Percentiles rank a stretch among this genome's conserved stretches.
Conservation (phyloP, 1,284 basidiomycete species). For the Chalciporus sp. region DNA sequence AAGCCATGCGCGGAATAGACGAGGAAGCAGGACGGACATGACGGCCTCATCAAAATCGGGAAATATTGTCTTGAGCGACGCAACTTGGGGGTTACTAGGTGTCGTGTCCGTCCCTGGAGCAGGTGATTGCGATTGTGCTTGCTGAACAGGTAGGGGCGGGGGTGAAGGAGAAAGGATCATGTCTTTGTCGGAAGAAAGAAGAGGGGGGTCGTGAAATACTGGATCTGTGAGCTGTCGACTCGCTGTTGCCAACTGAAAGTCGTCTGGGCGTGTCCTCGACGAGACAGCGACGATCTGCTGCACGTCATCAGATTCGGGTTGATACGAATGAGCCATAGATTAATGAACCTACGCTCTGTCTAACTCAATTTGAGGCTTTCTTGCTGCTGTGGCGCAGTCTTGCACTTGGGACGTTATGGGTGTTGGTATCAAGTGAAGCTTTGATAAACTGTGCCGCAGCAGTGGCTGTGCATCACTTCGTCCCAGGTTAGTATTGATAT, state of each 20-base stretch:
- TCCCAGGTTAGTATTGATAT: no score
- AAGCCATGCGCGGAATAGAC: slow-evolving; percentile 4
- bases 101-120: not conserved
- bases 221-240: not conserved
- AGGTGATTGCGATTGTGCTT: not conserved
- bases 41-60: slow-evolving; percentile 75
- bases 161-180: slow-evolving; percentile 26
- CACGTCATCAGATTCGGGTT: not conserved
- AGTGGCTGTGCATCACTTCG: no score
- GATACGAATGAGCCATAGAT: slow-evolving; percentile 1
- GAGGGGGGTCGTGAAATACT: not conserved
- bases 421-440: no score
- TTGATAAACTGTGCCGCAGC: no score
- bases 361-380: slow-evolving; percentile 11
- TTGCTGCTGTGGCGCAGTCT: slow-evolving; percentile 19
- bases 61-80: slow-evolving; percentile 68
- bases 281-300: slow-evolving; percentile 14
- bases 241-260: not conserved
- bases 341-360: not conserved
- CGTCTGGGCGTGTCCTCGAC: slow-evolving; percentile 8
- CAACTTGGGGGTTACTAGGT: slow-evolving; percentile 49
- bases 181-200: not conserved
- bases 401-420: not conserved
- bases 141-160: slow-evolving; percentile 9
- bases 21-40: slow-evolving; percentile 48